Base-by-base conservation (phyloP, 2,329 filamentous ascomycete species). In the Scytalidium lignicola region DNA sequence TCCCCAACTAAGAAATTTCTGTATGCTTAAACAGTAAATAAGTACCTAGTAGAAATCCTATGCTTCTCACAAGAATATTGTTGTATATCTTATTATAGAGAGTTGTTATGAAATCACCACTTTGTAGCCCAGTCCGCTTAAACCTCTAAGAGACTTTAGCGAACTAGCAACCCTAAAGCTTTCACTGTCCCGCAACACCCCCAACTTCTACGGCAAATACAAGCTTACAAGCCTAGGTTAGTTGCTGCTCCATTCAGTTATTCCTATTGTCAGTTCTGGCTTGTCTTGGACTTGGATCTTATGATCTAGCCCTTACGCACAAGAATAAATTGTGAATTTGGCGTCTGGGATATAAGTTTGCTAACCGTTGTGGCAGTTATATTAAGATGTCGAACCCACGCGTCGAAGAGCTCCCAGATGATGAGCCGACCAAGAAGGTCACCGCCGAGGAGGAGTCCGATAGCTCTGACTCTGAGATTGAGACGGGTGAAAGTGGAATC, bases 341-440 rank as follows among this genome's bases (percentile, higher is more conserved):
- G 32, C 5, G 15, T 37, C 6, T 37, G 12, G 32, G 49, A 50
- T 44, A 20, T 44, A 44, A 49, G 46, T 48, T 41, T 58, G 51
- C 61, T 62, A 59, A 62, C 54, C 51, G 41, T 47, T 47, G 29
- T 44, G 41, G 44, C 48, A 63, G 61, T 63, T 61, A 59, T 66
- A 70, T 63, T 67, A 88, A 74, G 73, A 99, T 99, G 93, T 87
- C 93, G 71, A 95, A 96, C 80, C 89, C 92, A 72, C 88, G 92
- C 75, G 86, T 97, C 74, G 92, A 99, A 81, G 93, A 99, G 78
- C 83, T 99, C 66, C 86, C 89, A 64, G 93, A 97, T 70, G 90
- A 91, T 67, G 86, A 89, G 77, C 80, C 84, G 68, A 84, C 88
- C 78, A 91, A 93, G 82, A 80, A 82, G 67, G 83, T 80, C 65